Base-by-base conservation (phyloP, 208 protist species). In the Leishmania gerbilli region DNA sequence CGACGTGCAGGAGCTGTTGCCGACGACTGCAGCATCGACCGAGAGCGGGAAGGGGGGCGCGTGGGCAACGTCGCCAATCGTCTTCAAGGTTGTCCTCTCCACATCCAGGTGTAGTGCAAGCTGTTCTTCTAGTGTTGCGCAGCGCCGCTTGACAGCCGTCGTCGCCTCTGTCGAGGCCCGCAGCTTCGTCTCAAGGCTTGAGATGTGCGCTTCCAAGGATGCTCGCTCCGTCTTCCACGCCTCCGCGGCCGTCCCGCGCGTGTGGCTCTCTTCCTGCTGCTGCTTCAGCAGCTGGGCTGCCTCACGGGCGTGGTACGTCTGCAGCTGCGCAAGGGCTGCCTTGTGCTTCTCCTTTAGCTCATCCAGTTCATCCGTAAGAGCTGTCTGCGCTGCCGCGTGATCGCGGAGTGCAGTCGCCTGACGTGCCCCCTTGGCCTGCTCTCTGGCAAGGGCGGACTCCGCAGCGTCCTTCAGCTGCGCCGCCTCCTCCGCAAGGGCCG, bases 351-450 rank as follows among this genome's bases (percentile, higher is more conserved):
- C 74, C 47, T 58, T 37, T 51, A 86, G 60, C 55, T 47, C 58
- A 19, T n/a, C 31, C 27, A 79, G 49, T 49, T 86, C 78, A 31
- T 74, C 82, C 40, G n/a, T 51, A 31, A 74, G 69, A 31, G 42
- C 69, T 74, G 42, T 55, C 40, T 53, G 45, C 11, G 42, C 37
- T 2, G 4, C 67, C 31, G 67, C 67, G n/a, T 68, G 67, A n/a
- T 45, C 17, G 67, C 58, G 78, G 71, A 71, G 69, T 27, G 69
- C 13, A 24, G 86, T 84, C 19, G 84, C 74, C 27, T 85, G 84
- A 34, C 79, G 74, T 34, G 64, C 71, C 19, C 81, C 74, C 81
- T 79, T 83, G 8, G 84, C 74, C 75, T 83, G 64, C 58, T 87
- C 79, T 76, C 69, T 65, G 17, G 84, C 76, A 47, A 84, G 69